These are phyloP conservation scores for Solanum ahanhuiri DNA, from an alignment of 257 asterid genomes.

Conservation along the genomic window DNA sequence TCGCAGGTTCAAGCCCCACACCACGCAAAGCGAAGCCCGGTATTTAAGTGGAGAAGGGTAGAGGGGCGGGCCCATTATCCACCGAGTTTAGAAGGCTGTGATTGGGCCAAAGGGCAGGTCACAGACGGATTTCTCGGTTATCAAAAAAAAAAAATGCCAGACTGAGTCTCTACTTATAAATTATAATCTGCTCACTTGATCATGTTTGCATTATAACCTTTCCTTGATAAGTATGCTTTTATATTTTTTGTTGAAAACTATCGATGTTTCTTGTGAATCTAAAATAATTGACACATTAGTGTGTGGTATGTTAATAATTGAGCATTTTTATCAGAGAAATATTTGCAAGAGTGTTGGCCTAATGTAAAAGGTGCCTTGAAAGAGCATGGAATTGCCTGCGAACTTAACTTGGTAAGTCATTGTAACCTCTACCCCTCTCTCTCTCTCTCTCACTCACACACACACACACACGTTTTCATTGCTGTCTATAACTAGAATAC, in stretches of 20 bases:
- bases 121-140: too few species aligned
- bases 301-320: not conserved
- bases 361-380: slow-evolving; percentile 62
- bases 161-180: not conserved
- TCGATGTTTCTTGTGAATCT: not conserved
- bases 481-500: not conserved
- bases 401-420: slow-evolving; percentile 61
- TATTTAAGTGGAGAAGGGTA: too few species aligned
- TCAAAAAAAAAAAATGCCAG: not conserved
- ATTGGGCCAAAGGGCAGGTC: too few species aligned
- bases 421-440: not conserved
- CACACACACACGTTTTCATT: not conserved
- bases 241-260: not conserved
- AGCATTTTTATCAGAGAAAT: slow-evolving; percentile 40
- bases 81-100: too few species aligned
- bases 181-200: not conserved
- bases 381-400: slow-evolving; percentile 58
- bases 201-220: not conserved
- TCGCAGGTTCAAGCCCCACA: too few species aligned
- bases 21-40: too few species aligned
- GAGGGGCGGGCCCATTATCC: too few species aligned
- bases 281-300: not conserved
- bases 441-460: not conserved
- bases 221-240: not conserved
- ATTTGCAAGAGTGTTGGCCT: slow-evolving; percentile 89